A percentile compares a stretch with the other conserved stretches of the same genome.
Conservation (phyloP, 129 eudicot species). For the Ambrosia trifida region DNA sequence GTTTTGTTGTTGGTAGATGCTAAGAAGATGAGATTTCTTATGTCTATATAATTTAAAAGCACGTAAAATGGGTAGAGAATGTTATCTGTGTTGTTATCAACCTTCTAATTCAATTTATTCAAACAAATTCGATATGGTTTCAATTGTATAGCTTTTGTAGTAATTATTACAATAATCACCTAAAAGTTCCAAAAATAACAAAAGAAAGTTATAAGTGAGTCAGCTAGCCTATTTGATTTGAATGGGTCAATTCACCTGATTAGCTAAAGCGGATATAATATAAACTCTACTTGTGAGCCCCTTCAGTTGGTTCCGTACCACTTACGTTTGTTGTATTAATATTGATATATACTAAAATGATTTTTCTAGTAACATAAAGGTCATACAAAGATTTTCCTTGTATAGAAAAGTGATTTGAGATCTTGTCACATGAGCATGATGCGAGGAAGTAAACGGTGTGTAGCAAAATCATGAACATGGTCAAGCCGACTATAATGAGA, state of each 20-base stretch:
- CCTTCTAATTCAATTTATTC: background rate
- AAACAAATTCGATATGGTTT: background rate
- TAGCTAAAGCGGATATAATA: too few species aligned
- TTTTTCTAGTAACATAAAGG: too few species aligned
- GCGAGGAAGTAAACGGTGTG: conserved; percentile 13
- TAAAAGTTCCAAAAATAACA: background rate
- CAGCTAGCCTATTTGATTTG: background rate
- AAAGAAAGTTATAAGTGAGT: background rate
- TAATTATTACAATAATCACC: too few species aligned
- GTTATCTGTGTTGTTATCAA: too few species aligned
- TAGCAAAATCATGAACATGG: conserved; percentile 26
- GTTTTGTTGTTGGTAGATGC: too few species aligned
- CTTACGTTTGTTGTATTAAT: too few species aligned
- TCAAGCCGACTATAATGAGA: conserved; percentile 22
- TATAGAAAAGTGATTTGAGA: conserved; percentile 18
- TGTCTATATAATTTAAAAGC: too few species aligned
- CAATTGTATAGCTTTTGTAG: background rate
- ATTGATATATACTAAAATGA: too few species aligned
- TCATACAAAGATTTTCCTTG: background rate
- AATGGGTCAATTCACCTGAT: background rate
- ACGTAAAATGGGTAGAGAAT: too few species aligned
- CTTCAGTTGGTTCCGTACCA: too few species aligned
- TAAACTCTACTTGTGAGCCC: too few species aligned
- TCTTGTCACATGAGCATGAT: conserved; percentile 19
- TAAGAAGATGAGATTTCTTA: too few species aligned